Percentiles rank a stretch among this genome's conserved stretches.
phyloP scores from a whole-genome alignment of 306 rosid genomes.

The Sicyos baderoa region DNA sequence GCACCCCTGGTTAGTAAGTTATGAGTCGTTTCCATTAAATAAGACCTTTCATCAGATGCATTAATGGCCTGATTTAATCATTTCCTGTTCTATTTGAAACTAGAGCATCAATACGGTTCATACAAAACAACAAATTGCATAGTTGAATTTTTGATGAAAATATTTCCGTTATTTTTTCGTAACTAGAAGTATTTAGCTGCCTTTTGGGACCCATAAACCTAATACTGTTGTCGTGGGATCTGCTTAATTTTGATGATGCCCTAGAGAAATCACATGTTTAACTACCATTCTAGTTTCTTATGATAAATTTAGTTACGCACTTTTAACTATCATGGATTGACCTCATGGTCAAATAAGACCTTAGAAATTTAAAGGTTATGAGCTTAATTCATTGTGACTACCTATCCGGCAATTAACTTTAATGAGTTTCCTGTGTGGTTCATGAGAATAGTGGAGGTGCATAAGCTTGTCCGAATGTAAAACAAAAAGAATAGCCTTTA shows the following conservation, averaged over 20 bases:
- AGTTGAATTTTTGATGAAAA: background rate
- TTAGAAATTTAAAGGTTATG: too few relatives aligned
- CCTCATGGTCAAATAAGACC: too few relatives aligned
- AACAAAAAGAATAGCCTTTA: background rate
- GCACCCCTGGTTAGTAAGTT: background rate
- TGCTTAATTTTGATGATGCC: background rate
- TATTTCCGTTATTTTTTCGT: background rate
- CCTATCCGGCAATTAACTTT: too few relatives aligned
- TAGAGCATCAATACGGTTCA: background rate
- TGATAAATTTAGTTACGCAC: background rate
- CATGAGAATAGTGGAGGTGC: too few relatives aligned
- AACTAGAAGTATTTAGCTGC: background rate
- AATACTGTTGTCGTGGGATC: background rate
- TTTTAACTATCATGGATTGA: too few relatives aligned
- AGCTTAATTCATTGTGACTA: too few relatives aligned
- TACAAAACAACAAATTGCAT: background rate
- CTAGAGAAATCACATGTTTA: background rate
- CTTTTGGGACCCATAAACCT: background rate
- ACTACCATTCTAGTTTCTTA: background rate
- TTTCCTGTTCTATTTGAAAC: background rate
- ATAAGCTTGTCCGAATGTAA: too few relatives aligned
- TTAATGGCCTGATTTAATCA: background rate
- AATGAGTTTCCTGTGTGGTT: too few relatives aligned
- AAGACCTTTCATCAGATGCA: background rate
- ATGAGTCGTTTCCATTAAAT: background rate